Base-by-base conservation (phyloP, 192 early-diverging fungal species). In the Backusella luteola region DNA sequence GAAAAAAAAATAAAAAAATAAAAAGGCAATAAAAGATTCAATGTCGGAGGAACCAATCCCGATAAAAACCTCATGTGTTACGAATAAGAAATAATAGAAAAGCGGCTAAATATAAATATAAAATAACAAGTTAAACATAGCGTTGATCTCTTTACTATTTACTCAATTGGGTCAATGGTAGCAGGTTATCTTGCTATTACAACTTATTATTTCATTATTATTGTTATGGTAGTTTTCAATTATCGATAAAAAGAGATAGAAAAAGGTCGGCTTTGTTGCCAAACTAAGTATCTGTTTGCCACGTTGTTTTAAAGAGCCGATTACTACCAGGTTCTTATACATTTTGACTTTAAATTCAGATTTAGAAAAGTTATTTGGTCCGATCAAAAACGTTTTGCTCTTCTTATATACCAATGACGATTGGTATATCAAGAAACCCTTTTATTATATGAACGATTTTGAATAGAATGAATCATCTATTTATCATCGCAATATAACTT, bases 261-360 rank as follows among this genome's bases (percentile, higher is more conserved):
- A 63, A 63, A 63, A 63, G 14, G 69, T 26, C 69, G 69, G 41
- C 69, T 70, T 36, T 34, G 35, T 42, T 70, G 69, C 69, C 69
- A 70, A 36, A 70, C 69, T 42, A 70, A 70, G 69, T 42, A 73
- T 73, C 19, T 73, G 56, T 49, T 46, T 49, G 36, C 41, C 71
- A 36, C 44, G 71, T 36, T 73, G 39, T 34, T 49, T 49, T 49
- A 49, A 73, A 49, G 39, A 29, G 17, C 71, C n/a, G 39, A 21
- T 29, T 8, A 9, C 42, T 34, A 66, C 23, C 29, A 41, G 32
- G 44, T 23, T 74, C n/a, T 34, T 53, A 34, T 12, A 38, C 9
- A 23, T 21, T 49, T 44, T 19, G 15, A 49, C 46, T 49, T 49
- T 49, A 49, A 49, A 49, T 49, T 49, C 46, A 49, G 46, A 49